Evolutionary conservation across 257 asterid species (phyloP).

Genomic region (Solanum peruvianum): DNA sequence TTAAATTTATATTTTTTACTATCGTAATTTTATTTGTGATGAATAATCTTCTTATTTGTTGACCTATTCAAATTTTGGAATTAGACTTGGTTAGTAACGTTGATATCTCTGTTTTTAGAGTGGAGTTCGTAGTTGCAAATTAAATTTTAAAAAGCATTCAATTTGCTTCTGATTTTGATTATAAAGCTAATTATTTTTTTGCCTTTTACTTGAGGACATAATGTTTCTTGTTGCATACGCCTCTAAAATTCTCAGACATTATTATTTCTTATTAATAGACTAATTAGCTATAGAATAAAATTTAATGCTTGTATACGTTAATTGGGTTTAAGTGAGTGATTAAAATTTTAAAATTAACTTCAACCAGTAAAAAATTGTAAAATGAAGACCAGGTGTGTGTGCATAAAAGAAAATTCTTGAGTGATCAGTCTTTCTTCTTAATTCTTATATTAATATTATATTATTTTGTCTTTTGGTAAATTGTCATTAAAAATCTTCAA

Average conservation of each 20-base stretch:
- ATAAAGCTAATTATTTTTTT: not conserved
- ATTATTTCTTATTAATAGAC: not conserved
- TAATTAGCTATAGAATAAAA: not conserved
- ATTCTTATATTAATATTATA: not conserved
- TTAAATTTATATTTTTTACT: too few species aligned
- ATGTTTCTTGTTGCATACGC: not conserved
- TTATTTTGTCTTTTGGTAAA: not conserved
- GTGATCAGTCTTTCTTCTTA: too few species aligned
- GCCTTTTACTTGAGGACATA: not conserved
- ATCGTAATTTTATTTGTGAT: not conserved
- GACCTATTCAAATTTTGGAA: not conserved
- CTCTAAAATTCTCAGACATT: not conserved
- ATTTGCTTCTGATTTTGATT: too few species aligned
- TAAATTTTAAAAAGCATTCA: not conserved
- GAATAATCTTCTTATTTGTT: not conserved
- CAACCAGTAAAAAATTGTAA: not conserved
- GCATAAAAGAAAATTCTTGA: not conserved
- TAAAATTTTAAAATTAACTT: not conserved
- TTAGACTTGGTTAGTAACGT: not conserved
- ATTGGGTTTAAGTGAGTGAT: not conserved
- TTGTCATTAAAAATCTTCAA: not conserved
- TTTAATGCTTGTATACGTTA: not conserved
- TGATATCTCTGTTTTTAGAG: not conserved
- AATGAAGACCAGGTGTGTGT: not conserved
- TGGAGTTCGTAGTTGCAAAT: not conserved